Base-by-base conservation (phyloP, 2,329 filamentous ascomycete genomes). In the Endoconidiophora polonica region DNA sequence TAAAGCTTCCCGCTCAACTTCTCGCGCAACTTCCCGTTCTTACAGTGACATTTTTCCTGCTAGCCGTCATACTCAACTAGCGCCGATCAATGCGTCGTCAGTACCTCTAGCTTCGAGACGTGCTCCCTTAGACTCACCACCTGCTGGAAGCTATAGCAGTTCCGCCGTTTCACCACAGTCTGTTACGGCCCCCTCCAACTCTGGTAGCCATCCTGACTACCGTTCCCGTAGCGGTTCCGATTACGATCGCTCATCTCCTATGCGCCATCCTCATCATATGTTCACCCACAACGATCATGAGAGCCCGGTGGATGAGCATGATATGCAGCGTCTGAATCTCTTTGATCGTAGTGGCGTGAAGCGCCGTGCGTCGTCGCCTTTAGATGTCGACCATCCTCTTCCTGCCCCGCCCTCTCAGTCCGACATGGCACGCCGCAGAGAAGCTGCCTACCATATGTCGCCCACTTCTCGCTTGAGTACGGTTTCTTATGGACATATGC, bases 301-400 rank as follows among this genome's bases (percentile, higher is more conserved):
- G 66, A 1, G 69, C 68, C 67, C 63, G 7, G 66, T 69, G 42
- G 65, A 66, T 6, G 67, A 65, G 54, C 69, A 68, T 51, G 68
- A 70, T 1, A 64, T 61, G 47, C 58, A 57, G 36, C 58, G 57
- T 1, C 56, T 56, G 16, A 66, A 68, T 16, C 69, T 73, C n/a
- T 65, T 64, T 57, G 71, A 73, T 75, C 59, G 68, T 55, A 56
- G 71, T 6, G 71, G 73, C 5, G 69, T 69, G 53, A 78, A 78
- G 61, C 68, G 74, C 44, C 66, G 74, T 38, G 74, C 74, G 2
- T 73, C 72, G 0, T 77, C 73, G 23, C 73, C 74, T 1, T 70
- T 68, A 0, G 63, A 65, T 2, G 71, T 72, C 9, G 72, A 75
- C 24, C 59, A 65, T 5, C 57, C 64, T 16, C 59, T 67, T 26